A percentile compares a stretch with the other conserved stretches of the same genome.
phyloP scores from a whole-genome alignment of 495 filamentous ascomycete genomes.

The Daldinia concentrica region DNA sequence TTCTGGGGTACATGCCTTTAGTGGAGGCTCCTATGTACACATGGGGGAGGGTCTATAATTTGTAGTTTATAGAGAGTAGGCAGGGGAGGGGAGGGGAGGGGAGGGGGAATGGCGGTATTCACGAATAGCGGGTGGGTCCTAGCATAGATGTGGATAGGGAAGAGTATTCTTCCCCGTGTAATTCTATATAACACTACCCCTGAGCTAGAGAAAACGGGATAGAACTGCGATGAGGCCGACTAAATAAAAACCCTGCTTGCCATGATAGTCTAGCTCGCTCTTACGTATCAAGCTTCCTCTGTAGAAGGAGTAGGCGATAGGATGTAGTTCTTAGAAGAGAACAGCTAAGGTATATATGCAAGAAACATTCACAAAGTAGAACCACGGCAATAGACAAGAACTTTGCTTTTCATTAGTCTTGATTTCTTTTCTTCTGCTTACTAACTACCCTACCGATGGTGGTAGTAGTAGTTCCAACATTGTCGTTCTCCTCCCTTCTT shows the following conservation, averaged over 20 bases:
- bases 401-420: conserved; percentile 36
- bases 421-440: conserved; percentile 23
- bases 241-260: background rate
- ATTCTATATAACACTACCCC: background rate
- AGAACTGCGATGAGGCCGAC: background rate
- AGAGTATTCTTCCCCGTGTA: background rate
- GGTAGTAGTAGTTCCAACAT: conserved; percentile 13
- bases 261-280: background rate
- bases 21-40: background rate
- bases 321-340: background rate
- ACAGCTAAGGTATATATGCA: background rate
- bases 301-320: background rate
- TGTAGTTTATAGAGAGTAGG: background rate
- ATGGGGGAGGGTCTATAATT: background rate
- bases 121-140: background rate
- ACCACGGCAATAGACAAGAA: background rate
- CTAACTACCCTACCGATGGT: conserved; percentile 1
- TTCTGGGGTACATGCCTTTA: too few species aligned
- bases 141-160: background rate
- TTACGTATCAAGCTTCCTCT: background rate
- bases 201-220: conserved; percentile 35
- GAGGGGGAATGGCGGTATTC: conserved; percentile 22
- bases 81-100: background rate
- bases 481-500: background rate
- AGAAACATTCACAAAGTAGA: background rate